Evolutionary conservation across 805 yeast species (phyloP).

Genomic region (Kodamaea restingae): DNA sequence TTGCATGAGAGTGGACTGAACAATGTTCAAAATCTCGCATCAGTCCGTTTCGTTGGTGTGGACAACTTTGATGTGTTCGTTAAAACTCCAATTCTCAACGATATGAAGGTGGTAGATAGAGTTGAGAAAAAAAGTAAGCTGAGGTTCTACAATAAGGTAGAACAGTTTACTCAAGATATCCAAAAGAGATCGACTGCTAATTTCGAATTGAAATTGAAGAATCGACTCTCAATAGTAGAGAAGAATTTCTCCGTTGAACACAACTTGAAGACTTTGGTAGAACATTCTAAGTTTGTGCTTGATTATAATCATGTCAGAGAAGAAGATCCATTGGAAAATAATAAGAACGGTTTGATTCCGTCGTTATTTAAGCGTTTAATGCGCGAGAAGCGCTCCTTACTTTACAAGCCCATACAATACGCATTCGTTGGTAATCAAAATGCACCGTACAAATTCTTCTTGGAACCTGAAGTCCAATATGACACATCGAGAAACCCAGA

Average conservation of each 20-base stretch:
- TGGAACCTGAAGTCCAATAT: constrained; percentile 7
- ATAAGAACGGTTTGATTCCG: not conserved
- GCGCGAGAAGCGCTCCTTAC: constrained; percentile 14
- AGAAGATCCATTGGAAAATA: not conserved
- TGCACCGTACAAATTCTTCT: constrained; percentile 14
- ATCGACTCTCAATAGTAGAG: constrained; percentile 3
- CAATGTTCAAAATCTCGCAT: not conserved
- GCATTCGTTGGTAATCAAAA: constrained; percentile 18
- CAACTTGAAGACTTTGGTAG: not conserved
- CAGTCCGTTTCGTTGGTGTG: constrained; percentile 14
- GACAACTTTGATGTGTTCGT: constrained; percentile 21
- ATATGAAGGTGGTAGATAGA: not conserved
- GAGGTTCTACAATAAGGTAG: constrained; percentile 13
- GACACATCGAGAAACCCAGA: not conserved
- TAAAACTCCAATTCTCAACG: constrained; percentile 11
- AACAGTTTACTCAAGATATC: constrained; percentile 11
- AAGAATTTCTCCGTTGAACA: not conserved
- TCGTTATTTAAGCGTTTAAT: constrained; percentile 7
- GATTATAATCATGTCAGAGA: constrained; percentile 1
- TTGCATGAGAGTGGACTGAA: not conserved
- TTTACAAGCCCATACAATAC: constrained; percentile 23
- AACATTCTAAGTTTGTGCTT: constrained; percentile 2
- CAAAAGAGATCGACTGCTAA: constrained; percentile 12
- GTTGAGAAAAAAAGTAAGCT: constrained; percentile 11
- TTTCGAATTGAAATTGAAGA: constrained; percentile 7